Conservation (phyloP, 2,329 filamentous ascomycete genomes). For the Diaporthe citriasiana region DNA sequence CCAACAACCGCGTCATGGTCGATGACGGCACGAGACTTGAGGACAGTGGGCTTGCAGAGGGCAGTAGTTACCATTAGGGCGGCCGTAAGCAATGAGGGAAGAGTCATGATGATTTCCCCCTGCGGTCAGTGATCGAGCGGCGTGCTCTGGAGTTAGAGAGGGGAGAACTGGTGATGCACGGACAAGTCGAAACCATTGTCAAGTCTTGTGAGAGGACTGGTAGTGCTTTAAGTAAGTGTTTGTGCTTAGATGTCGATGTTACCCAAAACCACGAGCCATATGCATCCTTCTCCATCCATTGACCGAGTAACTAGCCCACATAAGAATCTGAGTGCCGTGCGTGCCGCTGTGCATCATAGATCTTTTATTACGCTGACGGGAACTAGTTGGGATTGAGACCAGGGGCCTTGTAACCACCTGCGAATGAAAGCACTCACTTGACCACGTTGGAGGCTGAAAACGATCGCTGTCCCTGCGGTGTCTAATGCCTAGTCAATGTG, state of each 20-base stretch:
- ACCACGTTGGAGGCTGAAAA: slow-evolving; percentile 16
- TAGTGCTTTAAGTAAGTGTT: not conserved
- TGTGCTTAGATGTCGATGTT: not conserved
- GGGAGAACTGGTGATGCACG: not conserved
- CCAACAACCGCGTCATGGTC: slow-evolving; percentile 59
- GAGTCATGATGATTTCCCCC: not conserved
- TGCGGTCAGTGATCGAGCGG: not conserved
- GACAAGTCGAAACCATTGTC: not conserved
- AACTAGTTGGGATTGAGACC: slow-evolving; percentile 5
- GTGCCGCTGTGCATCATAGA: not conserved
- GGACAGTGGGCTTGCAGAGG: not conserved
- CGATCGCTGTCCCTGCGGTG: not conserved
- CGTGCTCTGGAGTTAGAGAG: not conserved
- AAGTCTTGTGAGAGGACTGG: not conserved
- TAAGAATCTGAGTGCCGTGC: not conserved
- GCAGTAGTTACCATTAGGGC: not conserved
- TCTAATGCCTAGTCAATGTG: not conserved
- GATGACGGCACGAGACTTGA: slow-evolving; percentile 47
- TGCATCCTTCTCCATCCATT: not conserved
- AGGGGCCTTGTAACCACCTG: not conserved
- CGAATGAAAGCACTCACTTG: slow-evolving; percentile 11
- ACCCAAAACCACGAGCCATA: not conserved
- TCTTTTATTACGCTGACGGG: not conserved
- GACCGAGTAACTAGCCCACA: not conserved
- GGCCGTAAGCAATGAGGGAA: not conserved